phyloP scores from a whole-genome alignment of 2,329 filamentous ascomycete species.

The Ascochyta koolunga region DNA sequence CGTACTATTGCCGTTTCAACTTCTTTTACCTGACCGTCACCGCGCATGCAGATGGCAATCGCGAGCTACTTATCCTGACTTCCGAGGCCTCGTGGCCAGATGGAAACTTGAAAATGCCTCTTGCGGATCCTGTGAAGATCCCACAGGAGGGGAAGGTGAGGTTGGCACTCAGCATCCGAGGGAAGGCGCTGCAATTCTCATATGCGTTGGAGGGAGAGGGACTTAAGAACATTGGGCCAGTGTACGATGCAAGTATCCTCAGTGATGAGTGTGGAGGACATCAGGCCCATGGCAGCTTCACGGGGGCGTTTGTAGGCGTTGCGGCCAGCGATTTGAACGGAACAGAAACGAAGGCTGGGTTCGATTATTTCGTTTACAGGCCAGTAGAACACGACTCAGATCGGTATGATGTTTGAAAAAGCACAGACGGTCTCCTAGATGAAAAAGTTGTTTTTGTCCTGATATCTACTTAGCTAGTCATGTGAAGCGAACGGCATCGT shows the following conservation, averaged over 20 bases:
- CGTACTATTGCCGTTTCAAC: slow-evolving; percentile 69
- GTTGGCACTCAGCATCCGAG: slow-evolving; percentile 60
- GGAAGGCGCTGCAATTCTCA: slow-evolving; percentile 61
- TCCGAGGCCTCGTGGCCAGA: slow-evolving; percentile 64
- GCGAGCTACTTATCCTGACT: slow-evolving; percentile 63
- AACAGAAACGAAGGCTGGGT: slow-evolving; percentile 32
- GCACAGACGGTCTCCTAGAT: not conserved
- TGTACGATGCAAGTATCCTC: slow-evolving; percentile 64
- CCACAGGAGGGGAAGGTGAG: slow-evolving; percentile 62
- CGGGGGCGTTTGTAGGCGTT: slow-evolving; percentile 56
- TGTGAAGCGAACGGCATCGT: not conserved
- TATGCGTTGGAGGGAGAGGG: slow-evolving; percentile 58
- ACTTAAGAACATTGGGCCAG: slow-evolving; percentile 59
- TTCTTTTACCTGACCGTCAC: slow-evolving; percentile 69
- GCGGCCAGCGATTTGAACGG: slow-evolving; percentile 44
- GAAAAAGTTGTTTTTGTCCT: too few species aligned
- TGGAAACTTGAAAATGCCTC: slow-evolving; percentile 54
- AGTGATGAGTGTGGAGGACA: slow-evolving; percentile 70
- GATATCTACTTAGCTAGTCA: too few species aligned
- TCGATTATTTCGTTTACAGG: slow-evolving; percentile 43
- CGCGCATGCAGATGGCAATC: slow-evolving; percentile 60
- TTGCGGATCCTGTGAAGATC: slow-evolving; percentile 54
- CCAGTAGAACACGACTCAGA: slow-evolving; percentile 40
- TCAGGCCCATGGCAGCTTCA: slow-evolving; percentile 67
- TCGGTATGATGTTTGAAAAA: slow-evolving; percentile 34